Evolutionary conservation across 1,284 basidiomycete species (phyloP).

Genomic region (Ustilago bromivora): DNA sequence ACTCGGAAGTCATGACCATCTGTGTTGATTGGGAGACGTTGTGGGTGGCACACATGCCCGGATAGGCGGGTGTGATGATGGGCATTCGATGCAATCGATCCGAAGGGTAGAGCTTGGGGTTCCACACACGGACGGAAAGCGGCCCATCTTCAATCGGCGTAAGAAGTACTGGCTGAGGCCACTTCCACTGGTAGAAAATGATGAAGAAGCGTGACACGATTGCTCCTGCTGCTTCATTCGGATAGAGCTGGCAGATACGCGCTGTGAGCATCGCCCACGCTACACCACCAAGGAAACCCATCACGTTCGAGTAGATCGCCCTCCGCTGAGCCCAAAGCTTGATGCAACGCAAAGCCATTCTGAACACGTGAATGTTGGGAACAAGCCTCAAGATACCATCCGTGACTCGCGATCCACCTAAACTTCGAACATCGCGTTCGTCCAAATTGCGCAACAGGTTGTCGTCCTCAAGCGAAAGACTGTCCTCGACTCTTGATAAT

Average conservation of each 20-base stretch:
- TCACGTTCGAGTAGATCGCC: slow-evolving; percentile 98
- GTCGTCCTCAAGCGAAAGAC: slow-evolving; percentile 88
- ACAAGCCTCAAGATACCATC: slow-evolving; percentile 96
- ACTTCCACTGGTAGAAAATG: slow-evolving; percentile 96
- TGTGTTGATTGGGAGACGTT: slow-evolving; percentile 96
- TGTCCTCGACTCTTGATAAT: slow-evolving; percentile 87
- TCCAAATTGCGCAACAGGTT: slow-evolving; percentile 92
- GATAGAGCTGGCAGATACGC: slow-evolving; percentile 97
- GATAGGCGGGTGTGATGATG: slow-evolving; percentile 99
- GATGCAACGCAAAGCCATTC: slow-evolving; percentile 92
- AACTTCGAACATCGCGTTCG: slow-evolving; percentile 91
- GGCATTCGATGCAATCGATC: slow-evolving; percentile 97
- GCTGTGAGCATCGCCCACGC: slow-evolving; percentile 99
- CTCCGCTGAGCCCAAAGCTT: slow-evolving; percentile 97
- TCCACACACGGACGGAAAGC: slow-evolving; percentile 94
- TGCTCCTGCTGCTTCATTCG: slow-evolving; percentile 90
- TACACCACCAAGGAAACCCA: slow-evolving; percentile 97
- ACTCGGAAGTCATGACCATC: slow-evolving; percentile 95
- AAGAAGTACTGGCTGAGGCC: slow-evolving; percentile 96
- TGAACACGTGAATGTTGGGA: slow-evolving; percentile 92
- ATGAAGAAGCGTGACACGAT: slow-evolving; percentile 98
- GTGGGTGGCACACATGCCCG: slow-evolving; percentile 99
- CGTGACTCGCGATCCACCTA: slow-evolving; percentile 96
- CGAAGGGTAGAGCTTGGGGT: slow-evolving; percentile 93
- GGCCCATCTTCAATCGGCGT: slow-evolving; percentile 93